A percentile compares a stretch with the other conserved stretches of the same genome.
phyloP scores from a whole-genome alignment of 1,284 basidiomycete species.

The Cutaneotrichosporon sp. region DNA sequence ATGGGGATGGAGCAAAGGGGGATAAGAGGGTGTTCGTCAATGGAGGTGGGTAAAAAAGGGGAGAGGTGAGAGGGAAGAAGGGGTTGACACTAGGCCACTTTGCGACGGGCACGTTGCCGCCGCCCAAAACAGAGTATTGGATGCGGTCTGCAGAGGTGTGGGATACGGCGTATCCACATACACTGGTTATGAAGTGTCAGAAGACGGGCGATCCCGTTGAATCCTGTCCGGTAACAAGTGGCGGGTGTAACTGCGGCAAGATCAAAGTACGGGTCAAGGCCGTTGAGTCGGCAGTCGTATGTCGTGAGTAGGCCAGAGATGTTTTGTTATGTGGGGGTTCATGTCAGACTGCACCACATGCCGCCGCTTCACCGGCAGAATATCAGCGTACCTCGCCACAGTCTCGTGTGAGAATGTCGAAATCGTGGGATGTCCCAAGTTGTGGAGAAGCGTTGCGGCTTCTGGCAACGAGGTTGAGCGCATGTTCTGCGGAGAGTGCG shows the following conservation, averaged over 20 bases:
- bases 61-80: no score
- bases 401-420: not conserved
- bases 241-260: not conserved
- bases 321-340: not conserved
- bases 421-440: not conserved
- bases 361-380: not conserved
- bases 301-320: not conserved
- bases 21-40: not conserved
- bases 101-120: not conserved
- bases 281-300: not conserved
- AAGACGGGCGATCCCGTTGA: not conserved
- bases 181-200: not conserved
- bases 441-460: not conserved
- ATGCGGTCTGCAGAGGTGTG: not conserved
- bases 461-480: not conserved
- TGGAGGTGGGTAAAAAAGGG: not conserved
- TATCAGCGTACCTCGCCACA: not conserved
- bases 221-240: no score
- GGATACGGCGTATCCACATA: not conserved
- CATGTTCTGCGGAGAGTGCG: conserved; percentile 2
- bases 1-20: no score
- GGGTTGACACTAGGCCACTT: not conserved
- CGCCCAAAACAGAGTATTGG: not conserved
- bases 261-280: not conserved
- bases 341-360: not conserved